phyloP scores from a whole-genome alignment of 1,139 yeast genomes.

The Taphrina communis region DNA sequence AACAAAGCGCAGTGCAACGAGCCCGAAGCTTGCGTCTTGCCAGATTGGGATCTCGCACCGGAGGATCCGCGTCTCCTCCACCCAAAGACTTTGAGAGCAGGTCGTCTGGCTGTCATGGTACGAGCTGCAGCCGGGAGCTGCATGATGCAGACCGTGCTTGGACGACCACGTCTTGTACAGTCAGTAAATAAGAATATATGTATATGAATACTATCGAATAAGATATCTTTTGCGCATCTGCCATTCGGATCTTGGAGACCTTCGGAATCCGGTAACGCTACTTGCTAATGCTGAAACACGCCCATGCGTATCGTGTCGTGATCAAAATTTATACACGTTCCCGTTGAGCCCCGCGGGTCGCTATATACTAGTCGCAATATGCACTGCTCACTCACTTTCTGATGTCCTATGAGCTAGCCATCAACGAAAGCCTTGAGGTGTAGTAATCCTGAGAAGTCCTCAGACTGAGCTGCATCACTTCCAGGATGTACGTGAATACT shows the following conservation, averaged over 20 bases:
- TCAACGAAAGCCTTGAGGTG: conserved; percentile 25
- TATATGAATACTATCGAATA: conserved; percentile 3
- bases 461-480: conserved; percentile 15
- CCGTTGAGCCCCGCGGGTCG: neutral
- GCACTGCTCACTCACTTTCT: no score
- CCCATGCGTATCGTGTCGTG: neutral
- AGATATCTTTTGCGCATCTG: no score
- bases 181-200: neutral
- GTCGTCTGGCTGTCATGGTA: neutral
- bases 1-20: neutral
- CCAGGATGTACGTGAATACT: neutral
- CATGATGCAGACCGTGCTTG: no score
- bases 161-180: no score
- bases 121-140: neutral
- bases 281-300: neutral
- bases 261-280: neutral
- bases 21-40: neutral
- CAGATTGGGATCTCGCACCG: no score
- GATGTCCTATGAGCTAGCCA: neutral
- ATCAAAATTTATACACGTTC: neutral
- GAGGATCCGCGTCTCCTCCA: no score
- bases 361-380: neutral
- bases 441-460: conserved; percentile 25
- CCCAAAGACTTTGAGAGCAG: no score
- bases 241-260: no score